Evolutionary conservation across 164 flowering plant genomes (phyloP).

Genomic region (Sedum album): DNA sequence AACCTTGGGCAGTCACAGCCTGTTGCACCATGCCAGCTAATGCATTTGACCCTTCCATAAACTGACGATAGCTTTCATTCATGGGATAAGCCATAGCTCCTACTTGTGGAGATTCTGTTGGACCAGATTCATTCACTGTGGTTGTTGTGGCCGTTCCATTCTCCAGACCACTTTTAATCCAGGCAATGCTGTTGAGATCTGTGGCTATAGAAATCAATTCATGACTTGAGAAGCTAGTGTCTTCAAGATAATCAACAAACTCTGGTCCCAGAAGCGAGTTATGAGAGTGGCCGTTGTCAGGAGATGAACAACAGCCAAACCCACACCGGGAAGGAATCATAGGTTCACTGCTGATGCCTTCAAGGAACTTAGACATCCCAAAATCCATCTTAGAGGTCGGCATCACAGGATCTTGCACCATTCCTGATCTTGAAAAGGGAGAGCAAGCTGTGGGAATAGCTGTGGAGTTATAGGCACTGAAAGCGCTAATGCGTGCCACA

Average conservation of each 20-base stretch:
- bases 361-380: constrained; percentile 20
- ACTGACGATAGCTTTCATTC: not conserved
- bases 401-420: constrained; percentile 25
- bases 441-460: constrained; percentile 9
- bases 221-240: constrained; percentile 25
- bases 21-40: constrained; percentile 3
- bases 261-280: constrained; percentile 44
- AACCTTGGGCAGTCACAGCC: not conserved
- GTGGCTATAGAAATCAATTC: constrained; percentile 59
- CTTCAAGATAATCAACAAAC: constrained; percentile 42
- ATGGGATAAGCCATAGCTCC: constrained; percentile 8
- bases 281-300: constrained; percentile 13
- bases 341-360: constrained; percentile 30
- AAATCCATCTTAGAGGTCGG: constrained; percentile 23
- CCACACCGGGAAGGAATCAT: constrained; percentile 8
- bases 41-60: not conserved
- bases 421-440: constrained; percentile 12
- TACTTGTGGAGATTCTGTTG: constrained; percentile 10
- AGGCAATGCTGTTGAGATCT: constrained; percentile 63
- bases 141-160: constrained; percentile 14
- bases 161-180: constrained; percentile 67
- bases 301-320: constrained; percentile 32
- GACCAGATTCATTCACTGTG: constrained; percentile 9
- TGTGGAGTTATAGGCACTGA: constrained; percentile 28
- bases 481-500: constrained; percentile 40